A percentile compares a stretch with the other conserved stretches of the same genome.
Evolutionary conservation across 2,329 filamentous ascomycete species (phyloP).

Genomic region (Coleophoma cylindrospora): DNA sequence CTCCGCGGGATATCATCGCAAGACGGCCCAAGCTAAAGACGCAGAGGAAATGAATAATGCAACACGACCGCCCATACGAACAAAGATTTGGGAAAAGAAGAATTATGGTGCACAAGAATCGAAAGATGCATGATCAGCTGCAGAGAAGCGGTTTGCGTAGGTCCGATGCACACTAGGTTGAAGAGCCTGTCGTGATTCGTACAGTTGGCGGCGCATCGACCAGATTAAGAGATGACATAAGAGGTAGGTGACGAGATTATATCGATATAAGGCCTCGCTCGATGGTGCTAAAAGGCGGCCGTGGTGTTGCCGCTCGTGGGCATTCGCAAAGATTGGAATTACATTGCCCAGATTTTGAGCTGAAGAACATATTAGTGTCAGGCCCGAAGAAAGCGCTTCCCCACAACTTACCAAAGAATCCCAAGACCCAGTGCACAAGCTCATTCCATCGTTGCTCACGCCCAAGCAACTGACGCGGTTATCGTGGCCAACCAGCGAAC

Average conservation of each 20-base stretch:
- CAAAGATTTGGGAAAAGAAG: slow-evolving; percentile 28
- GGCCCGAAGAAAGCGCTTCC: neutral
- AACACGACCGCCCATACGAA: slow-evolving; percentile 27
- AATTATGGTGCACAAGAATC: slow-evolving; percentile 39
- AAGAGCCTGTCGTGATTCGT: slow-evolving; percentile 42
- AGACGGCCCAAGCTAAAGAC: slow-evolving; percentile 23
- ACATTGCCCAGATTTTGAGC: slow-evolving; percentile 81
- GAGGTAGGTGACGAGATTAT: slow-evolving; percentile 32
- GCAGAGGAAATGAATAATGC: slow-evolving; percentile 28
- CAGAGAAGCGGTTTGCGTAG: slow-evolving; percentile 10
- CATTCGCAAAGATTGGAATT: slow-evolving; percentile 10
- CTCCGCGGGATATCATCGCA: slow-evolving; percentile 29
- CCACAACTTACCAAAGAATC: slow-evolving; percentile 86
- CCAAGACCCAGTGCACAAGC: slow-evolving; percentile 98
- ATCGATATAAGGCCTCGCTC: slow-evolving; percentile 13
- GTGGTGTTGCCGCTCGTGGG: neutral
- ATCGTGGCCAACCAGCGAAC: slow-evolving; percentile 93
- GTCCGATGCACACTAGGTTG: slow-evolving; percentile 10
- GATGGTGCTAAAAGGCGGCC: slow-evolving; percentile 1
- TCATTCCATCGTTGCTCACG: slow-evolving; percentile 98
- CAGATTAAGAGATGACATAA: slow-evolving; percentile 36
- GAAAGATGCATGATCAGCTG: slow-evolving; percentile 22
- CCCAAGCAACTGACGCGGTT: slow-evolving; percentile 98
- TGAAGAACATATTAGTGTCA: slow-evolving; percentile 32
- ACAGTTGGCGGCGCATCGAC: slow-evolving; percentile 36